These are phyloP conservation scores for Russula sp. DNA, from an alignment of 768 basidiomycete genomes.

Conservation along the genomic window DNA sequence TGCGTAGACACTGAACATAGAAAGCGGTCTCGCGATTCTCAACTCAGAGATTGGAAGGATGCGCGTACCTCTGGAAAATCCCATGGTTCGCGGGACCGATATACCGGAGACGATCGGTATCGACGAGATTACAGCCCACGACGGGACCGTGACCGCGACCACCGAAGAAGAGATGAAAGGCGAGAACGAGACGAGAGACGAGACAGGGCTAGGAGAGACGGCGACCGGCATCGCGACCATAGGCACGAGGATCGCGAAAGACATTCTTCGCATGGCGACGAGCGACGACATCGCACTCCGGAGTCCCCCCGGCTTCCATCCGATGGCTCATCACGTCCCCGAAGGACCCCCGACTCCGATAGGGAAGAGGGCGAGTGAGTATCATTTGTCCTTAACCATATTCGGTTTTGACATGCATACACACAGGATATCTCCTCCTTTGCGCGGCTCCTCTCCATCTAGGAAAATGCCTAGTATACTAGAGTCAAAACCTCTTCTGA, in stretches of 20 bases:
- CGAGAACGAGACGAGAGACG: constrained; percentile 34
- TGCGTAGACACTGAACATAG: constrained; percentile 41
- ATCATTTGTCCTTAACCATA: constrained; percentile 31
- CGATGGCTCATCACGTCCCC: constrained; percentile 28
- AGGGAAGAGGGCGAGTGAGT: constrained; percentile 96
- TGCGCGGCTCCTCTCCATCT: constrained; percentile 29
- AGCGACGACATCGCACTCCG: constrained; percentile 24
- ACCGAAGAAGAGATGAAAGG: constrained; percentile 40
- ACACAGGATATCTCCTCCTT: constrained; percentile 62
- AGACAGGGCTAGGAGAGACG: constrained; percentile 40
- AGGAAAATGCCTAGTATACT: constrained; percentile 7
- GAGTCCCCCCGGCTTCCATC: constrained; percentile 20
- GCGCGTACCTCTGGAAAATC: constrained; percentile 45
- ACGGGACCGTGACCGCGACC: constrained; percentile 33
- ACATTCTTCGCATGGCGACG: constrained; percentile 21
- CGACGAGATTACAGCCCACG: constrained; percentile 33
- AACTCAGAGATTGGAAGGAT: constrained; percentile 67
- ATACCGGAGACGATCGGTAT: constrained; percentile 39
- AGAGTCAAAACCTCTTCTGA: constrained; percentile 21
- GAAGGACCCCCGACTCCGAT: constrained; percentile 47
- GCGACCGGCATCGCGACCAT: constrained; percentile 34
- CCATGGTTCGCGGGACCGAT: constrained; percentile 36
- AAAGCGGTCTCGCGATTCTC: constrained; percentile 57
- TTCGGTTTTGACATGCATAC: constrained; percentile 23
- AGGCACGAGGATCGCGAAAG: constrained; percentile 24